Percentiles rank a stretch among this genome's conserved stretches.
These are phyloP conservation scores for Fusarium palustre DNA, from an alignment of 2,329 filamentous ascomycete species.

Conservation along the genomic window DNA sequence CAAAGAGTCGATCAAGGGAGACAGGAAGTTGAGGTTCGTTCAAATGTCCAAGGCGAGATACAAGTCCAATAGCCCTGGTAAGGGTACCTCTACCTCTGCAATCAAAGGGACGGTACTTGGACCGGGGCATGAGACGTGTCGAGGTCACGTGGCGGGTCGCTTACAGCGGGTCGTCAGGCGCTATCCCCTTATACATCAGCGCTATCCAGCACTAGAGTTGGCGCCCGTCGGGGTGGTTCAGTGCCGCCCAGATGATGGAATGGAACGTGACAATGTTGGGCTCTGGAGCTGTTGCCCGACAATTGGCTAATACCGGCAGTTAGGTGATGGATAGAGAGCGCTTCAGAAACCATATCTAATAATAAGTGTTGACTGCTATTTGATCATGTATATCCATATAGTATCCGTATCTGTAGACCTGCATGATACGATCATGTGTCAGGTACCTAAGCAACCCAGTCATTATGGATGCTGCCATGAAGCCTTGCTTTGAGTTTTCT, in stretches of 20 bases:
- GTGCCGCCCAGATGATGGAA: slow-evolving; percentile 13
- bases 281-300: background rate
- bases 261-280: slow-evolving; percentile 4
- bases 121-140: slow-evolving; percentile 43
- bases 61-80: slow-evolving; percentile 40
- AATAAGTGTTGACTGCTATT: background rate
- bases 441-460: slow-evolving; percentile 9
- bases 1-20: slow-evolving; percentile 42
- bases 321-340: background rate
- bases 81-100: slow-evolving; percentile 41
- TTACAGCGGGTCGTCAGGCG: slow-evolving; percentile 39
- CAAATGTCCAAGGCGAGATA: slow-evolving; percentile 45
- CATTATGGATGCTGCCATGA: slow-evolving; percentile 28
- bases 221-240: slow-evolving; percentile 36
- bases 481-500: slow-evolving; percentile 27
- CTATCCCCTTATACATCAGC: slow-evolving; percentile 42
- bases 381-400: background rate
- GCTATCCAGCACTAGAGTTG: slow-evolving; percentile 45
- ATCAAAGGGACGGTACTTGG: slow-evolving; percentile 45
- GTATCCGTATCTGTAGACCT: background rate
- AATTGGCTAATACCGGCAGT: background rate
- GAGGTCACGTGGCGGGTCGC: slow-evolving; percentile 43
- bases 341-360: slow-evolving; percentile 3
- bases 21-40: slow-evolving; percentile 38
- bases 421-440: slow-evolving; percentile 29